Evolutionary conservation across 441 rosid species (phyloP).

Genomic region (Populus hybrid): DNA sequence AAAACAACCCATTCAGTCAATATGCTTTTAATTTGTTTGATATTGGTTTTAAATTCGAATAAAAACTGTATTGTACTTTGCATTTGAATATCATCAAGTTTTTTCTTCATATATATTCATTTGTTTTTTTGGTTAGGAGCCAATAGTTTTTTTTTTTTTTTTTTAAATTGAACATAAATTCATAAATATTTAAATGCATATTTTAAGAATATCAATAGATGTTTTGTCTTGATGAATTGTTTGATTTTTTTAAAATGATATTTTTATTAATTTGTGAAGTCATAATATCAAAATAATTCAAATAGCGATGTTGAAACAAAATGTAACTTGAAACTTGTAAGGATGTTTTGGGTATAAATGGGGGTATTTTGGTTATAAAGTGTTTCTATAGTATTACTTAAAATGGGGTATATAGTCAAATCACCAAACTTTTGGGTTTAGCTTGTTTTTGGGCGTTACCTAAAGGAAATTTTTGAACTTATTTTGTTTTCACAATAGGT

Average conservation of each 20-base stretch:
- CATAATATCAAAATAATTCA: neutral
- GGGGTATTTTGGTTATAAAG: neutral
- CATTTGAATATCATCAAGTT: too few species aligned
- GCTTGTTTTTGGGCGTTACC: neutral
- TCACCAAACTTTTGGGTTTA: neutral
- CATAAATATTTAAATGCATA: neutral
- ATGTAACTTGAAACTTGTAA: neutral
- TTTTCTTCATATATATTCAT: too few species aligned
- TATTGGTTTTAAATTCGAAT: too few species aligned
- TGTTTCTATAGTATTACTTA: neutral
- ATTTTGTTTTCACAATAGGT: slow-evolving; percentile 49
- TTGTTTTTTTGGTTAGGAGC: too few species aligned
- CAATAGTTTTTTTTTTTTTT: too few species aligned
- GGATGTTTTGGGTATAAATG: neutral
- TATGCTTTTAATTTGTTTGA: neutral
- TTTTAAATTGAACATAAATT: neutral
- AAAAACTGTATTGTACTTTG: too few species aligned
- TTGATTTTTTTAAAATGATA: neutral
- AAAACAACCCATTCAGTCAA: neutral
- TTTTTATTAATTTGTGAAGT: neutral
- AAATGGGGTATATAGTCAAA: neutral
- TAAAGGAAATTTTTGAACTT: neutral
- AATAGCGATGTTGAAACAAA: neutral
- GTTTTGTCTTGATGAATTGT: neutral
- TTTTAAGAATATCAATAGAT: neutral